These are phyloP conservation scores for Leishmania martiniquensis DNA, from an alignment of 208 protist genomes.

Conservation along the genomic window DNA sequence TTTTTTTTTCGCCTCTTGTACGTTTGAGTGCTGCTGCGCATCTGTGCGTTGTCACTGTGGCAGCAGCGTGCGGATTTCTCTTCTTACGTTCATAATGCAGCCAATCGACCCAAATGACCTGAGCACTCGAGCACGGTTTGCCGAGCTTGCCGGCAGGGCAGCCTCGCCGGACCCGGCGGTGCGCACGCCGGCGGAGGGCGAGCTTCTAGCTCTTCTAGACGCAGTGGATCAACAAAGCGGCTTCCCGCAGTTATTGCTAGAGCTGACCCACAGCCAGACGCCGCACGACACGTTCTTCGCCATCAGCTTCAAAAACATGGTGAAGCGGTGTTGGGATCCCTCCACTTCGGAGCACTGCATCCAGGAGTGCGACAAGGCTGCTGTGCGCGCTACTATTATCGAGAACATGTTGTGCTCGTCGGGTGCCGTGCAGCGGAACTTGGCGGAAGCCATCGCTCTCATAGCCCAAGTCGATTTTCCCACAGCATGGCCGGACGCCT, in stretches of 20 bases:
- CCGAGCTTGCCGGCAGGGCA: slow-evolving; percentile 40
- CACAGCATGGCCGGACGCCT: slow-evolving; percentile 76
- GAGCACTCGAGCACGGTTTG: slow-evolving; percentile 33
- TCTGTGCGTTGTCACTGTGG: not conserved
- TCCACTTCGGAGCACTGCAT: slow-evolving; percentile 81
- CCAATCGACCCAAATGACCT: slow-evolving; percentile 57
- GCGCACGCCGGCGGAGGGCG: slow-evolving; percentile 55
- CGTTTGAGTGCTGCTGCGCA: not conserved
- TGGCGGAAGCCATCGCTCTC: slow-evolving; percentile 89
- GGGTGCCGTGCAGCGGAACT: slow-evolving; percentile 72
- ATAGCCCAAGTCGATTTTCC: slow-evolving; percentile 95
- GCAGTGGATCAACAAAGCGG: slow-evolving; percentile 69
- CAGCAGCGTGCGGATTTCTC: not conserved
- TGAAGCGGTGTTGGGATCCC: slow-evolving; percentile 83
- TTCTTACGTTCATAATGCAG: slow-evolving; percentile 37
- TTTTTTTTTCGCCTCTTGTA: not conserved
- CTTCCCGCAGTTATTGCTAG: slow-evolving; percentile 51
- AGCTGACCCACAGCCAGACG: slow-evolving; percentile 48
- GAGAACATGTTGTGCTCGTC: slow-evolving; percentile 60
- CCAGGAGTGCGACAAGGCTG: slow-evolving; percentile 67
- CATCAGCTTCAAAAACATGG: slow-evolving; percentile 89
- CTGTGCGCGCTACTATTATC: slow-evolving; percentile 63
- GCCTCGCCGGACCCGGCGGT: slow-evolving; percentile 51
- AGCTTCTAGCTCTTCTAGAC: slow-evolving; percentile 67
- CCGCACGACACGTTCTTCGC: slow-evolving; percentile 60